phyloP scores from a whole-genome alignment of 352 stramenopile genomes.

The Globisporangium nodosum region DNA sequence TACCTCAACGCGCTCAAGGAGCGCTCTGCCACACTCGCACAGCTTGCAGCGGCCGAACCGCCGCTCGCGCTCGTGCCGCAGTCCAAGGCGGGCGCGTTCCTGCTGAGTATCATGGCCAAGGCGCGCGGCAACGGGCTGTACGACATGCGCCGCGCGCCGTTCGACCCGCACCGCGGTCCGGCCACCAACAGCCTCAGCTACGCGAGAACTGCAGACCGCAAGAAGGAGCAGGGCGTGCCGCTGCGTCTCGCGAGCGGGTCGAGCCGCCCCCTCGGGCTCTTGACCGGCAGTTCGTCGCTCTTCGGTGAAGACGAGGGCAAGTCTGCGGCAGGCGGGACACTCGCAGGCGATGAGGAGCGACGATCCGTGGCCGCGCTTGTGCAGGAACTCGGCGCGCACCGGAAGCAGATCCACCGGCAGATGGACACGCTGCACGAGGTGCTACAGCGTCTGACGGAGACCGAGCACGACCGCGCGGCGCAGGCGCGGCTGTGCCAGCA shows the following conservation, averaged over 20 bases:
- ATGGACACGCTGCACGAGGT: conserved; percentile 27
- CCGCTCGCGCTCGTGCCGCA: conserved; percentile 22
- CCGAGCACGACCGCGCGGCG: conserved; percentile 13
- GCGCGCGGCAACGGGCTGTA: conserved; percentile 12
- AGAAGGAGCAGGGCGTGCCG: conserved; percentile 24
- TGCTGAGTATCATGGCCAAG: conserved; percentile 42
- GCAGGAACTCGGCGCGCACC: conserved; percentile 23
- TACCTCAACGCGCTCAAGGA: conserved; percentile 62
- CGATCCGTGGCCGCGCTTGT: conserved; percentile 21
- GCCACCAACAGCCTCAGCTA: conserved; percentile 26
- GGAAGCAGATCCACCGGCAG: conserved; percentile 33
- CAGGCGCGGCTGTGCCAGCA: conserved; percentile 27
- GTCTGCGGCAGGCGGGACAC: not conserved
- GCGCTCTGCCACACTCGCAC: conserved; percentile 36
- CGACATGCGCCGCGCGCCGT: conserved; percentile 17
- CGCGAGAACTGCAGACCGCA: conserved; percentile 3
- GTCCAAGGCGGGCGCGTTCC: conserved; percentile 55
- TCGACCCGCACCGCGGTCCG: conserved; percentile 16
- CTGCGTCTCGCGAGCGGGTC: conserved; percentile 16
- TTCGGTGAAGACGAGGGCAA: conserved; percentile 17
- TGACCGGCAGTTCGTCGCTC: conserved; percentile 4
- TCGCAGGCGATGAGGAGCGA: not conserved
- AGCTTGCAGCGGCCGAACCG: conserved; percentile 11
- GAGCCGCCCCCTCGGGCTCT: conserved; percentile 10
- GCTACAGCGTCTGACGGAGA: conserved; percentile 28